A percentile compares a stretch with the other conserved stretches of the same genome.
These are phyloP conservation scores for Fremontodendron californicum DNA, from an alignment of 345 rosid genomes.

Conservation along the genomic window DNA sequence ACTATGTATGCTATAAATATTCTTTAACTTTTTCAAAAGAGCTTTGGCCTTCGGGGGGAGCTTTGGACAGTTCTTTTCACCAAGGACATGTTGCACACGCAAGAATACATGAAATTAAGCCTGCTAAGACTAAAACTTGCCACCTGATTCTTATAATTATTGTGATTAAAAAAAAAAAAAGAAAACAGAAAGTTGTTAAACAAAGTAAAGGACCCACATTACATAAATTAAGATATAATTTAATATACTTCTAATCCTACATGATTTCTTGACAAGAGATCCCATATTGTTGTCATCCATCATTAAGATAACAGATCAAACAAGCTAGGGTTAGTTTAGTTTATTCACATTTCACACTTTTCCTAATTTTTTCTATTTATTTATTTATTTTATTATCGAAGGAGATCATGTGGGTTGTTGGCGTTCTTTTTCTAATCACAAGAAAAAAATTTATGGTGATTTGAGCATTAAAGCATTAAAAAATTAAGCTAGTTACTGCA, in stretches of 20 bases:
- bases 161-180: background rate
- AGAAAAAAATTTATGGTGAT: background rate
- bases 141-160: background rate
- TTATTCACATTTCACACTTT: slow-evolving; percentile 3
- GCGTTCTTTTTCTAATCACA: background rate
- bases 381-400: background rate
- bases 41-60: background rate
- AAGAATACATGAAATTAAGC: too few species aligned
- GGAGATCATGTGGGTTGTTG: slow-evolving; percentile 4
- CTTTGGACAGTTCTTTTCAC: background rate
- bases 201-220: background rate
- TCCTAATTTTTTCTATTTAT: background rate
- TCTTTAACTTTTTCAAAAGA: too few species aligned
- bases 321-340: background rate
- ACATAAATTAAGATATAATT: background rate
- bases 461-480: background rate
- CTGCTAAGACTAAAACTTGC: background rate
- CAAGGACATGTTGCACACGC: too few species aligned
- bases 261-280: background rate
- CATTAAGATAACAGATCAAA: background rate
- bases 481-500: background rate
- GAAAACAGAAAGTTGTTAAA: background rate
- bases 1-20: too few species aligned
- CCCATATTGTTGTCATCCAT: background rate
- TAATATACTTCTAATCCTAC: background rate